A percentile compares a stretch with the other conserved stretches of the same genome.
These are phyloP conservation scores for Pochonia chlamydosporia DNA, from an alignment of 2,329 filamentous ascomycete genomes.

Conservation along the genomic window DNA sequence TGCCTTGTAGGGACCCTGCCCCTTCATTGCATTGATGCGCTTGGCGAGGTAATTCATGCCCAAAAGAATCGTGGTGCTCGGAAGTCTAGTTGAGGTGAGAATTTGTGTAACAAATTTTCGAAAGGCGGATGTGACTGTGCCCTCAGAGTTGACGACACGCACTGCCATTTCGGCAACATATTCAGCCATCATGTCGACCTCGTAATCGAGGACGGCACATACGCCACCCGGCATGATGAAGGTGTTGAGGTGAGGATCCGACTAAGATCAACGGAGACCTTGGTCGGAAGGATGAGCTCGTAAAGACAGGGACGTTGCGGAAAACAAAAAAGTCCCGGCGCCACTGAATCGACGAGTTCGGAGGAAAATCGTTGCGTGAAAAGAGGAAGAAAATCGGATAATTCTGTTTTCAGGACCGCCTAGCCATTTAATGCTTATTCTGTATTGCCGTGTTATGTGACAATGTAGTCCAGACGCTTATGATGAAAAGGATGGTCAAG, in stretches of 20 bases:
- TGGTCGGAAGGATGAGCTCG: slow-evolving; percentile 24
- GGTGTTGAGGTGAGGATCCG: slow-evolving; percentile 22
- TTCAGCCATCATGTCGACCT: slow-evolving; percentile 93
- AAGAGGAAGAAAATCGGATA: slow-evolving; percentile 8
- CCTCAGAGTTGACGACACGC: slow-evolving; percentile 48
- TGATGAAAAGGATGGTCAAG: slow-evolving; percentile 1
- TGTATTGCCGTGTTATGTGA: slow-evolving; percentile 14
- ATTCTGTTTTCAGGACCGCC: slow-evolving; percentile 18
- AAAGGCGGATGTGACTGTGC: slow-evolving; percentile 62
- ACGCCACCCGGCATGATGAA: slow-evolving; percentile 71
- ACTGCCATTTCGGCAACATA: slow-evolving; percentile 87
- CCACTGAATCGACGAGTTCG: slow-evolving; percentile 1
- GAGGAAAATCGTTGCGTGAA: not conserved
- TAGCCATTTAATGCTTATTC: slow-evolving; percentile 28
- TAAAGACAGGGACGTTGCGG: slow-evolving; percentile 10
- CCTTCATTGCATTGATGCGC: slow-evolving; percentile 69
- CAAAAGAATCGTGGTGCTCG: slow-evolving; percentile 84
- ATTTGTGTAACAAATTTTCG: slow-evolving; percentile 91
- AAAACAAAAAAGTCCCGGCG: not conserved
- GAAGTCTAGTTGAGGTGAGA: slow-evolving; percentile 80
- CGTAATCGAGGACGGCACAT: slow-evolving; percentile 90
- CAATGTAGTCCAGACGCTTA: slow-evolving; percentile 10
- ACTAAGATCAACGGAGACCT: slow-evolving; percentile 35
- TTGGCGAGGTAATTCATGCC: slow-evolving; percentile 86
- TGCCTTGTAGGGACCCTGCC: slow-evolving; percentile 46